Evolutionary conservation across 2,329 filamentous ascomycete genomes (phyloP), one percentile per base, ranked within the genome.

Genomic region (Alternaria arborescens): DNA sequence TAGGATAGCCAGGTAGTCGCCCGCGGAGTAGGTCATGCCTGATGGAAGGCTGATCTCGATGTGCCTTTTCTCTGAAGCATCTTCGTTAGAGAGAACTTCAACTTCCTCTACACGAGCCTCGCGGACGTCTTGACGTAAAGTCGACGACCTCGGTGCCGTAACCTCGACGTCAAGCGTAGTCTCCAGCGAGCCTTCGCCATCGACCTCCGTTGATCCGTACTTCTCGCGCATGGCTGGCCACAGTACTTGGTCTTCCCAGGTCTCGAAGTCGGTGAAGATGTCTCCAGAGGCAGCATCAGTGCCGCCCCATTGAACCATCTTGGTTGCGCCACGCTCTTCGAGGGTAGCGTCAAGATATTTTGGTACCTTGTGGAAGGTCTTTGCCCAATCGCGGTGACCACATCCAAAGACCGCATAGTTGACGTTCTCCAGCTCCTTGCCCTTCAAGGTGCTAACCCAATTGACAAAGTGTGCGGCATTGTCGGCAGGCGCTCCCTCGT

Each of bases 1-100:
- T 1, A 93, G 81, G 3, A 93, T 82, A 0, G 90, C 89, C 0
- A 94, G 84, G 73, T 95, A 94, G 72, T 94, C 91, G 14, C 91
- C 92, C 2, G 89, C 86, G 40, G 85, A 84, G 77, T 94, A 94
- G 0, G 83, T 84, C 82, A 87, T 79, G 8, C 75, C 78, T 1
- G 77, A 77, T 1, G 81, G 81, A 8, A 83, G 70, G 51, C 78
- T 75, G 57, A 83, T 75, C 60, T 82, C 80, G 26, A 83, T 79
- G 59, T 82, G 79, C 47, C 74, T 62, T 63, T 79, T 77, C 52
- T 77, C 69, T 1, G 62, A 52, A 2, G 68, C 68, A 10, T 71
- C 71, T 20, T 70, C 66, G 1, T 65, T 60, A 8, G 76, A 72
- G 2, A 80, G 69, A 5, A 74, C 60, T 40, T 75, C 60, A 4